Evolutionary conservation across 129 eudicot genomes (phyloP).

Genomic region (Oenanthe sinensis): DNA sequence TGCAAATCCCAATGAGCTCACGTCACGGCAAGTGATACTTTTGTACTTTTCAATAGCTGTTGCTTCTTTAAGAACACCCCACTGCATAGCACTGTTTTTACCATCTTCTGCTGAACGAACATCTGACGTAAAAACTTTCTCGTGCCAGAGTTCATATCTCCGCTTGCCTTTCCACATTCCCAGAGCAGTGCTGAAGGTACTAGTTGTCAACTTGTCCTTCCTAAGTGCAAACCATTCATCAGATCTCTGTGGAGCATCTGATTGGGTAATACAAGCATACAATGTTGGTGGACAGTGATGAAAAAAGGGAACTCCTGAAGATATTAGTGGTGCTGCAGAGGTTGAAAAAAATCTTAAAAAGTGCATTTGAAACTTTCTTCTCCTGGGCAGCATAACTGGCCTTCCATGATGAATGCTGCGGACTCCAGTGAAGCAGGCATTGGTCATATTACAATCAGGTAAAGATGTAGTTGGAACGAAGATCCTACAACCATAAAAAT

Average conservation of each 20-base stretch:
- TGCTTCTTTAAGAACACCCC: conserved; percentile 77
- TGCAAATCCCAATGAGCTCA: conserved; percentile 63
- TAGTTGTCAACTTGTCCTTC: conserved; percentile 76
- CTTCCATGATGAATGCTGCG: neutral
- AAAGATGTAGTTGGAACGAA: neutral
- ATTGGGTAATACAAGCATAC: conserved; percentile 19
- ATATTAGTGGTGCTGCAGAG: neutral
- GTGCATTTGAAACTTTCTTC: neutral
- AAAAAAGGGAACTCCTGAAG: neutral
- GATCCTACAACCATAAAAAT: neutral
- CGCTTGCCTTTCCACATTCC: conserved; percentile 97
- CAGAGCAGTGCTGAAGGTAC: conserved; percentile 87
- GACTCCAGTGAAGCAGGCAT: neutral
- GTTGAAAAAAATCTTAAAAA: neutral
- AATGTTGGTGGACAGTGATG: neutral
- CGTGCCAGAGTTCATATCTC: conserved; percentile 77
- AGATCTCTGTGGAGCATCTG: conserved; percentile 80
- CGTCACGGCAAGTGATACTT: conserved; percentile 78
- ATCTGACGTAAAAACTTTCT: conserved; percentile 53
- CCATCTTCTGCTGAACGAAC: neutral
- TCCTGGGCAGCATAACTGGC: neutral
- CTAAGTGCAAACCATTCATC: conserved; percentile 97
- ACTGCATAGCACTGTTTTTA: conserved; percentile 59
- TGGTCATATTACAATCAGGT: neutral
- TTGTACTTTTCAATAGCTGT: conserved; percentile 71